phyloP scores from a whole-genome alignment of 2,329 filamentous ascomycete genomes.

The Colletotrichum sp. region DNA sequence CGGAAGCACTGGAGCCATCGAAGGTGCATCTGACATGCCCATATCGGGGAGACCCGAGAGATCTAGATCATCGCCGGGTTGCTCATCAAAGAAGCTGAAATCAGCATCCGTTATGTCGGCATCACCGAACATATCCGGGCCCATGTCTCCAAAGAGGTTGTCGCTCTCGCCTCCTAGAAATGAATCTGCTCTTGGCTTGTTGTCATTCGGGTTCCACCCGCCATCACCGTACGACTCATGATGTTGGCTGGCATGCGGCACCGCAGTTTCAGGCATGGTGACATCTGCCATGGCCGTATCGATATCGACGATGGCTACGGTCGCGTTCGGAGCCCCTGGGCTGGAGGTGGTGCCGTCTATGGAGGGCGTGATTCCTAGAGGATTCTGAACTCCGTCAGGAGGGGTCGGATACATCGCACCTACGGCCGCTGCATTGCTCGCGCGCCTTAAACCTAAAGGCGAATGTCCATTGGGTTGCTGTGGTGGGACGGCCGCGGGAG shows the following conservation, averaged over 20 bases:
- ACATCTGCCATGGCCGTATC: slow-evolving; percentile 35
- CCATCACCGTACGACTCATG: slow-evolving; percentile 37
- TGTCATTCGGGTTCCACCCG: slow-evolving; percentile 45
- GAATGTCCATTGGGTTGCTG: slow-evolving; percentile 55
- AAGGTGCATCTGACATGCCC: slow-evolving; percentile 13
- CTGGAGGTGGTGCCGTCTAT: slow-evolving; percentile 62
- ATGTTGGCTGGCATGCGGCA: slow-evolving; percentile 25
- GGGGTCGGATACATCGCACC: slow-evolving; percentile 75
- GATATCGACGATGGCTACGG: slow-evolving; percentile 32
- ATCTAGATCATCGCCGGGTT: slow-evolving; percentile 48
- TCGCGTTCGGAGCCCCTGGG: slow-evolving; percentile 49
- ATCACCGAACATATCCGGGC: slow-evolving; percentile 74
- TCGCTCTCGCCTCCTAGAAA: slow-evolving; percentile 54
- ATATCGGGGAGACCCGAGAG: slow-evolving; percentile 36
- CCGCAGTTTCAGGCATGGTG: slow-evolving; percentile 28
- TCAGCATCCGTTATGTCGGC: slow-evolving; percentile 81
- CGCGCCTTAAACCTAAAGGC: slow-evolving; percentile 54
- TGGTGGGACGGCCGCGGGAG: slow-evolving; percentile 46
- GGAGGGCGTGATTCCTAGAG: slow-evolving; percentile 58
- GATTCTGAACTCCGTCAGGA: slow-evolving; percentile 66
- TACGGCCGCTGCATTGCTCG: slow-evolving; percentile 48
- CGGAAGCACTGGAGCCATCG: background rate
- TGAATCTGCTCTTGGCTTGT: slow-evolving; percentile 48
- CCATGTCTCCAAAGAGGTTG: slow-evolving; percentile 72
- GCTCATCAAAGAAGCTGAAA: slow-evolving; percentile 82